Conservation (phyloP, 1,284 basidiomycete species). For the Marasmius oreades region DNA sequence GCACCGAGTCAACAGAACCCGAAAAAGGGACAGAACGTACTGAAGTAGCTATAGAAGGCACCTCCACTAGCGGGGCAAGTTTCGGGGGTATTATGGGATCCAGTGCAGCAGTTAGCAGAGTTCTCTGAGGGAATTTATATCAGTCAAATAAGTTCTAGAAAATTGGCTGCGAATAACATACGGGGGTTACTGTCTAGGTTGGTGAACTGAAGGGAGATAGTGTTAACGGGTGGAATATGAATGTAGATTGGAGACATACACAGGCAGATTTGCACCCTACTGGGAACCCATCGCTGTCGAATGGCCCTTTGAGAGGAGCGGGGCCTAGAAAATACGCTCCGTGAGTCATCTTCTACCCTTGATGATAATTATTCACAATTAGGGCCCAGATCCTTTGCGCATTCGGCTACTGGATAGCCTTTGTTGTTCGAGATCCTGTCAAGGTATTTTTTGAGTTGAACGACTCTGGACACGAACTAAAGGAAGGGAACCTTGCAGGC, state of each 20-base stretch:
- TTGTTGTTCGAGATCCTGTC: conserved; percentile 35
- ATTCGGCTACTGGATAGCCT: conserved; percentile 37
- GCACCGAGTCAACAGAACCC: too few species aligned
- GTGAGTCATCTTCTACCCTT: neutral
- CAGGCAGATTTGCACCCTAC: conserved; percentile 65
- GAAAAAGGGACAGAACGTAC: neutral
- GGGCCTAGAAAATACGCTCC: conserved; percentile 36
- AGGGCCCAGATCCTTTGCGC: conserved; percentile 40
- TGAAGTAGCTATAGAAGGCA: neutral
- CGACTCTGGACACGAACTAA: neutral
- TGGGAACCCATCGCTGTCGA: conserved; percentile 47
- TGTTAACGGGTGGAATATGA: neutral
- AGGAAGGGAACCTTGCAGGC: conserved; percentile 31
- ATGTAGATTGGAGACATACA: conserved; percentile 9
- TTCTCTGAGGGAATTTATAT: neutral
- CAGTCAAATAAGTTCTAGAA: conserved; percentile 17
- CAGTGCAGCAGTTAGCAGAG: conserved; percentile 1
- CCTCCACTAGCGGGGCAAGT: neutral
- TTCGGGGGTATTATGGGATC: neutral
- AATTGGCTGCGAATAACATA: conserved; percentile 33
- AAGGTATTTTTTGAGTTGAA: conserved; percentile 22
- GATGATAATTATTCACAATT: conserved; percentile 8
- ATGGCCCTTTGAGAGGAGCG: conserved; percentile 47
- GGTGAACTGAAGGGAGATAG: conserved; percentile 24
- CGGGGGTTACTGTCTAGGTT: conserved; percentile 49